Evolutionary conservation across 73 alveolate genomes (phyloP).

Genomic region (Blepharisma japonicum): DNA sequence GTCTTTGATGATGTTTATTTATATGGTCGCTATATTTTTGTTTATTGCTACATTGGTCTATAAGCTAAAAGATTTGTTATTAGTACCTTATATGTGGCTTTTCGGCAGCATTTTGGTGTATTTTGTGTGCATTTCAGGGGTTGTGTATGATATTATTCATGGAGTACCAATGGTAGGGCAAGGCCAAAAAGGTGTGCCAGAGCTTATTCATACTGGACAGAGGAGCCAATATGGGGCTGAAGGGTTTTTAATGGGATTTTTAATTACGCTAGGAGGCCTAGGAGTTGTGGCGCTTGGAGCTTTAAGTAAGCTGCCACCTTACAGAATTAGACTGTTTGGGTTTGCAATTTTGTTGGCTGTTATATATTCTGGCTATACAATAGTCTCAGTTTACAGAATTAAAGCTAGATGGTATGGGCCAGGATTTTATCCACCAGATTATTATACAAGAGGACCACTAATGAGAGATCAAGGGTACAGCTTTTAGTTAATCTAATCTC

Average conservation of each 20-base stretch:
- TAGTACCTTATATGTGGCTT: slow-evolving; percentile 64
- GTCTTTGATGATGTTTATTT: slow-evolving; percentile 31
- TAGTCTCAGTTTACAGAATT: slow-evolving; percentile 48
- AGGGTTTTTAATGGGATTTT: slow-evolving; percentile 62
- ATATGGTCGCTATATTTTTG: slow-evolving; percentile 24
- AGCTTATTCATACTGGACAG: slow-evolving; percentile 64
- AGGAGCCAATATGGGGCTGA: slow-evolving; percentile 81
- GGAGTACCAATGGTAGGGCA: slow-evolving; percentile 57
- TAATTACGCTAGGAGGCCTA: slow-evolving; percentile 29
- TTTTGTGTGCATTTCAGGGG: slow-evolving; percentile 75
- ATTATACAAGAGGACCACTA: slow-evolving; percentile 63
- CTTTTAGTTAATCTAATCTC: too few relatives aligned
- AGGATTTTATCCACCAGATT: slow-evolving; percentile 67
- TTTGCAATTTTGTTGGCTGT: slow-evolving; percentile 27
- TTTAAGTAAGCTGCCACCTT: slow-evolving; percentile 24
- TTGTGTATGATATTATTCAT: slow-evolving; percentile 66
- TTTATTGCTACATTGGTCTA: slow-evolving; percentile 27
- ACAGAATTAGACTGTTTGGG: slow-evolving; percentile 41
- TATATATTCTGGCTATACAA: slow-evolving; percentile 33
- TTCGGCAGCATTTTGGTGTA: slow-evolving; percentile 50
- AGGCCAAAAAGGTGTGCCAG: slow-evolving; percentile 43
- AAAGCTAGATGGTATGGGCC: slow-evolving; percentile 82
- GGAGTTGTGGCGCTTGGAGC: neutral
- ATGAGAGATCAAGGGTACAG: slow-evolving; percentile 66
- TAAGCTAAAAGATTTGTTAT: slow-evolving; percentile 39